Evolutionary conservation across 73 alveolate genomes (phyloP).

Genomic region (Paramecium pentaurelia): DNA sequence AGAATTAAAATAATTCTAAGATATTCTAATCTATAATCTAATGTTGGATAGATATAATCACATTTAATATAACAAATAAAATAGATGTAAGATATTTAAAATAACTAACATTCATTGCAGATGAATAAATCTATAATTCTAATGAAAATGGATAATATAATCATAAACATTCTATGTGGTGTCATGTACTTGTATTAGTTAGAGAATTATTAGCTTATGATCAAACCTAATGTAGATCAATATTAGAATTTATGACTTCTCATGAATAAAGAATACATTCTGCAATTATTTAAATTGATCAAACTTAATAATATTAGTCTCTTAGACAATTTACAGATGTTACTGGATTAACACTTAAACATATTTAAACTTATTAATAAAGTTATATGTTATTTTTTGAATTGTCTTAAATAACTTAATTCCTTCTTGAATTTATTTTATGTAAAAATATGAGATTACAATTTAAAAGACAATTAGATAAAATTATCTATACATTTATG

Average conservation of each 20-base stretch:
- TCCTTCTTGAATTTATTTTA: not conserved
- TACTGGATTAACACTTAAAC: conserved; percentile 17
- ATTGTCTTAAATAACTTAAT: not conserved
- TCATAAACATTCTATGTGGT: not conserved
- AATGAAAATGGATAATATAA: not conserved
- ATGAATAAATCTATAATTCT: not conserved
- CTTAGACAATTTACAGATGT: not conserved
- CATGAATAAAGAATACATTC: conserved; percentile 29
- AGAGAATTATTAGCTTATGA: conserved; percentile 5
- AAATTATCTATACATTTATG: not conserved
- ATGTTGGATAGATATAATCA: not conserved
- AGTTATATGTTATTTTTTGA: not conserved
- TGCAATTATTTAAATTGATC: not conserved
- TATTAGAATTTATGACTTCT: not conserved
- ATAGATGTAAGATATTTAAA: not conserved
- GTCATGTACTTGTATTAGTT: not conserved
- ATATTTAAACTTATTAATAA: not conserved
- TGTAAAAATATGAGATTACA: not conserved
- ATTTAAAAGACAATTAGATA: not conserved
- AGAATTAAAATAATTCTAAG: not conserved
- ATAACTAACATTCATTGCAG: not conserved
- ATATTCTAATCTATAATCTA: not conserved
- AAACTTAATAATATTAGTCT: not conserved
- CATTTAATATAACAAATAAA: not conserved
- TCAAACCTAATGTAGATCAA: not conserved